A percentile compares a stretch with the other conserved stretches of the same genome.
Evolutionary conservation across 2,329 filamentous ascomycete genomes (phyloP).

Genomic region (Fusarium albidum): DNA sequence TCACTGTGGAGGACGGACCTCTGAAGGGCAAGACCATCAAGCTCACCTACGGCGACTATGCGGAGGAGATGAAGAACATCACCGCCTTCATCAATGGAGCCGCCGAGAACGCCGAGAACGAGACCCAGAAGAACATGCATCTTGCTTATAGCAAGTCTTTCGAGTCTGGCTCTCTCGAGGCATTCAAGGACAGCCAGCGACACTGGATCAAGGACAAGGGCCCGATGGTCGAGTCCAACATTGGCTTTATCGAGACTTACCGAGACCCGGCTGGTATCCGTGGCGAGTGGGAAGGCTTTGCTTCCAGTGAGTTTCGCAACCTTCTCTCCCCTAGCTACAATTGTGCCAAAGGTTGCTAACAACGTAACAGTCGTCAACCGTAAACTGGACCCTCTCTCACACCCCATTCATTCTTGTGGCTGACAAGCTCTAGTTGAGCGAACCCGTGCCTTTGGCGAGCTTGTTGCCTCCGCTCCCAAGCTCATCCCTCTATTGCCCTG

Average conservation of each 20-base stretch:
- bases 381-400: constrained; percentile 28
- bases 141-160: constrained; percentile 79
- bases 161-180: constrained; percentile 74
- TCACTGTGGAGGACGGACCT: constrained; percentile 65
- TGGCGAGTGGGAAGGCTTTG: constrained; percentile 88
- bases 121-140: constrained; percentile 78
- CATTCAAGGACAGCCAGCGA: constrained; percentile 82
- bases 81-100: constrained; percentile 73
- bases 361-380: constrained; percentile 70
- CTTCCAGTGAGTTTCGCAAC: constrained; percentile 57
- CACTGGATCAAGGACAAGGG: constrained; percentile 86
- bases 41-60: constrained; percentile 78
- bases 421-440: constrained; percentile 67
- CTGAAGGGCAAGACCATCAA: constrained; percentile 74
- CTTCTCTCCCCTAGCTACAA: background rate
- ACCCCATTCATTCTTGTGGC: background rate
- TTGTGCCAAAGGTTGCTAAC: constrained; percentile 28
- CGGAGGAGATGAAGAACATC: constrained; percentile 75
- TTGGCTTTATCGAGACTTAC: constrained; percentile 88
- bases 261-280: constrained; percentile 82
- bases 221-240: constrained; percentile 80
- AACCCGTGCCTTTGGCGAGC: constrained; percentile 84
- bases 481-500: constrained; percentile 93
- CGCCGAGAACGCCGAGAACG: constrained; percentile 74
- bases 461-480: constrained; percentile 81